A percentile compares a stretch with the other conserved stretches of the same genome.
phyloP scores from a whole-genome alignment of 768 basidiomycete species.

The Pulveroboletus frians region DNA sequence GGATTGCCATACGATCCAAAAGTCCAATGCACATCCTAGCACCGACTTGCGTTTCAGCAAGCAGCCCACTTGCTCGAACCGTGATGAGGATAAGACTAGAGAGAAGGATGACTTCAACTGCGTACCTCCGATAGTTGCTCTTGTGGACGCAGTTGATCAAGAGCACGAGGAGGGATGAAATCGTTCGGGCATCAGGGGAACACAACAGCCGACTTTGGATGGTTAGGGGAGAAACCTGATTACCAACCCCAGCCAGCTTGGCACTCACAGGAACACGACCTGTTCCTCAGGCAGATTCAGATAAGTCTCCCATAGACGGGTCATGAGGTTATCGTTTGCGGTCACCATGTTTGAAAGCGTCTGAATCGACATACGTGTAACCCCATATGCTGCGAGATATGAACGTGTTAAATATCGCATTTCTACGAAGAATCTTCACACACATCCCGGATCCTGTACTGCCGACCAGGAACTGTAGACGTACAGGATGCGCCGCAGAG shows the following conservation, averaged over 20 bases:
- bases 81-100: slow-evolving; percentile 5
- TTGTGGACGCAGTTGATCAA: slow-evolving; percentile 67
- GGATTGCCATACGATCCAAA: slow-evolving; percentile 64
- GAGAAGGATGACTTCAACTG: slow-evolving; percentile 11
- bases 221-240: slow-evolving; percentile 7
- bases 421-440: slow-evolving; percentile 18
- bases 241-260: slow-evolving; percentile 1
- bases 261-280: slow-evolving; percentile 66
- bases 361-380: slow-evolving; percentile 68
- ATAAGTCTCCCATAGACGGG: slow-evolving; percentile 59
- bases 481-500: slow-evolving; percentile 62
- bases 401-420: background rate
- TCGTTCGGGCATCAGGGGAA: slow-evolving; percentile 58
- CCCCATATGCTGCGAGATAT: slow-evolving; percentile 45
- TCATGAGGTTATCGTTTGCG: slow-evolving; percentile 53
- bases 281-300: slow-evolving; percentile 67
- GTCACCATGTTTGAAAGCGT: slow-evolving; percentile 83
- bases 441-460: slow-evolving; percentile 58
- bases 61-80: slow-evolving; percentile 36
- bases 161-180: slow-evolving; percentile 61
- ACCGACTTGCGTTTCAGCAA: slow-evolving; percentile 52
- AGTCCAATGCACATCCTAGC: slow-evolving; percentile 61
- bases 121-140: slow-evolving; percentile 53
- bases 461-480: slow-evolving; percentile 74
- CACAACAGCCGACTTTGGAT: slow-evolving; percentile 50